Percentiles rank a stretch among this genome's conserved stretches.
Evolutionary conservation across 176 grass and related monocot genomes (phyloP).

Genomic region (Carex myosuroides): DNA sequence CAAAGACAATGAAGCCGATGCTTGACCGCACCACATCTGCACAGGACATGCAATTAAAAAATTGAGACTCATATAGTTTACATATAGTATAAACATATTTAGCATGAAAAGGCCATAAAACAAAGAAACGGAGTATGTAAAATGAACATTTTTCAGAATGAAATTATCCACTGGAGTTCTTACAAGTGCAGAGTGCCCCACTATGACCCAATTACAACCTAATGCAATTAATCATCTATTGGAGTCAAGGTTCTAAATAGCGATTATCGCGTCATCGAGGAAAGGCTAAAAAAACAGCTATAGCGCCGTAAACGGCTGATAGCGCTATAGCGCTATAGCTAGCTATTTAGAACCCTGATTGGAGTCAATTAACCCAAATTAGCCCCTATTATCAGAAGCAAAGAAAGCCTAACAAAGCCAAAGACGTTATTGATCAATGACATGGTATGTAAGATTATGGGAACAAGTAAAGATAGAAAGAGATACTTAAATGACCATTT

Average conservation of each 20-base stretch:
- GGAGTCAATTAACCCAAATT: background rate
- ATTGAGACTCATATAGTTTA: background rate
- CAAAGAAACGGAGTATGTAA: background rate
- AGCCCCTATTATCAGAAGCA: background rate
- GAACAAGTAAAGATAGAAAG: background rate
- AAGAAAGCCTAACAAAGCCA: background rate
- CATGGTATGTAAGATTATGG: background rate
- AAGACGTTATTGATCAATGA: background rate
- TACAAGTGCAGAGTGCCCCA: background rate
- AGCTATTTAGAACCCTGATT: no score
- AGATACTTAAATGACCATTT: background rate
- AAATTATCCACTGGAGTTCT: background rate
- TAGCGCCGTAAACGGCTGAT: no score
- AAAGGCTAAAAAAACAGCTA: no score
- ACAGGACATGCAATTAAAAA: background rate
- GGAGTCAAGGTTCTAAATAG: background rate
- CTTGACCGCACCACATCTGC: constrained; percentile 76
- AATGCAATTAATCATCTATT: background rate
- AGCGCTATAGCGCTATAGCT: no score
- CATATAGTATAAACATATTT: background rate
- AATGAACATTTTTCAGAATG: background rate
- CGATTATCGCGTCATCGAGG: no score
- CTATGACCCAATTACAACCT: background rate
- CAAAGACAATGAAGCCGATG: constrained; percentile 57
- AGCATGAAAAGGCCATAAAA: background rate